phyloP scores from a whole-genome alignment of 768 basidiomycete species.

The Agrocybe chaxingu region DNA sequence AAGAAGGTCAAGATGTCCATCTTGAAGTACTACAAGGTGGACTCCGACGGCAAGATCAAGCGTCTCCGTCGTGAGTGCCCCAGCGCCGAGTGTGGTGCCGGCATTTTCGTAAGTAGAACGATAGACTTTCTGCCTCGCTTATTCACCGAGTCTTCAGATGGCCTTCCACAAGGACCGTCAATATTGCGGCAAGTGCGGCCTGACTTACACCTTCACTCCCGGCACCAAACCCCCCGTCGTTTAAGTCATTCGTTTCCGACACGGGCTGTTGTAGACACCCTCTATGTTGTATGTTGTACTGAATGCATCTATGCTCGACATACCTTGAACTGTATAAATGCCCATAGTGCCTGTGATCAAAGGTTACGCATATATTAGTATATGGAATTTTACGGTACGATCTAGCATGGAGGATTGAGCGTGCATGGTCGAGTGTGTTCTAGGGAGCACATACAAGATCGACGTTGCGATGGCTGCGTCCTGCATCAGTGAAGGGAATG shows the following conservation, averaged over 20 bases:
- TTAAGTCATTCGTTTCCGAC: conserved; percentile 29
- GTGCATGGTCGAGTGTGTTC: too few species aligned
- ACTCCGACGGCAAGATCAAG: conserved; percentile 99
- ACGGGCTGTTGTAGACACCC: neutral
- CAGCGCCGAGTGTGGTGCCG: conserved; percentile 77
- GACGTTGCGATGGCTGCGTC: too few species aligned
- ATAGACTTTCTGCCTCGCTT: neutral
- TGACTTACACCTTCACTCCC: conserved; percentile 83
- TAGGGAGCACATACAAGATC: too few species aligned
- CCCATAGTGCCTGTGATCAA: too few species aligned
- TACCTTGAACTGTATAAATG: neutral
- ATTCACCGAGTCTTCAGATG: conserved; percentile 60
- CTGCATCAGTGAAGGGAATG: too few species aligned
- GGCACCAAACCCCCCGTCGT: conserved; percentile 76
- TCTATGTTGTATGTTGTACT: too few species aligned
- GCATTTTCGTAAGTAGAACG: conserved; percentile 65
- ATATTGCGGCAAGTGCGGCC: conserved; percentile 94
- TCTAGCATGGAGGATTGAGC: too few species aligned
- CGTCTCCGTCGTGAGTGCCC: conserved; percentile 97
- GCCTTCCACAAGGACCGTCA: conserved; percentile 98
- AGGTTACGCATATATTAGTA: too few species aligned
- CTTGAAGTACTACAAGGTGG: conserved; percentile 99
- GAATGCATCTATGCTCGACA: neutral
- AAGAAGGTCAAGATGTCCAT: conserved; percentile 99
- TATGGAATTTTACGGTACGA: too few species aligned